phyloP scores from a whole-genome alignment of 257 asterid genomes.

The Pogostemon cablin region DNA sequence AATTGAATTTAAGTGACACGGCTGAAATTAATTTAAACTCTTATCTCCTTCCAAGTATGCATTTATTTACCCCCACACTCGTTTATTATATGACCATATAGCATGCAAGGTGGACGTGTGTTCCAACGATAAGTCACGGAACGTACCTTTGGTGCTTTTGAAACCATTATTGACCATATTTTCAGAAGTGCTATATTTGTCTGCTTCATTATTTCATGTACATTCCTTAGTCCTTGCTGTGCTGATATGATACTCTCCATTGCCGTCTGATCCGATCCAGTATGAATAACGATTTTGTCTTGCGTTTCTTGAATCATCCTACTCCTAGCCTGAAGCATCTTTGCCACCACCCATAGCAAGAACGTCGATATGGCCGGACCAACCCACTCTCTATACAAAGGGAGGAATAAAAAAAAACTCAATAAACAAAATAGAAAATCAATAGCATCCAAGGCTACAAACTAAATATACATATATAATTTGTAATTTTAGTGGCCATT shows the following conservation, averaged over 20 bases:
- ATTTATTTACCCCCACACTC: not conserved
- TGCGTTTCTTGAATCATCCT: conserved; percentile 39
- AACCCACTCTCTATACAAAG: conserved; percentile 62
- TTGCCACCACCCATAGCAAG: conserved; percentile 51
- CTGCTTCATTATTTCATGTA: conserved; percentile 61
- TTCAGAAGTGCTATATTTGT: conserved; percentile 66
- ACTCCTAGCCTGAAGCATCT: conserved; percentile 50
- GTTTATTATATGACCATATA: no score
- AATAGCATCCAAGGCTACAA: not conserved
- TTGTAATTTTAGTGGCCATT: not conserved
- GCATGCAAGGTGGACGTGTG: no score
- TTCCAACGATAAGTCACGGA: not conserved
- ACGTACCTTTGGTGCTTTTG: conserved; percentile 79
- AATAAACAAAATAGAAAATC: no score
- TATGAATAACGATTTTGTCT: conserved; percentile 53
- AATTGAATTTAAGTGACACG: no score
- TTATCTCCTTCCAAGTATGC: no score
- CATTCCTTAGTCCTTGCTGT: conserved; percentile 69
- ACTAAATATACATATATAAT: not conserved
- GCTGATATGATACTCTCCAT: conserved; percentile 85
- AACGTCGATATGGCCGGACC: conserved; percentile 64
- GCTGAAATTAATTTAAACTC: no score
- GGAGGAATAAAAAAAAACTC: not conserved
- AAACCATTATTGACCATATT: conserved; percentile 65
- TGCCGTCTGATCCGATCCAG: conserved; percentile 66